These are phyloP conservation scores for Crithidia acanthocephali DNA, from an alignment of 208 protist species.

Conservation along the genomic window DNA sequence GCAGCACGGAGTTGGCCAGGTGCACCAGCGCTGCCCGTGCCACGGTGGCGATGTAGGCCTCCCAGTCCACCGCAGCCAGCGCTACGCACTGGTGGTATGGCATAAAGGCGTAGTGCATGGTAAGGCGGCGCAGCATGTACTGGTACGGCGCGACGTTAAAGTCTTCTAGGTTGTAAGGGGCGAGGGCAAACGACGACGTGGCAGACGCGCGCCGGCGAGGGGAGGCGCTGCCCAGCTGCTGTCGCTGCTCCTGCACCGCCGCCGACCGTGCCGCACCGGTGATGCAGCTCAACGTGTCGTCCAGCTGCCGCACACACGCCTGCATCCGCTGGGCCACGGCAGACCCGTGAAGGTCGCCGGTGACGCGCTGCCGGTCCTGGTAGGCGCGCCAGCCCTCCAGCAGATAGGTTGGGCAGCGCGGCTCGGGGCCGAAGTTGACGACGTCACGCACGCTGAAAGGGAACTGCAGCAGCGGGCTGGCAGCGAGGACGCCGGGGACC, in stretches of 20 bases:
- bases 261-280: not conserved
- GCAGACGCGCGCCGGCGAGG: not conserved
- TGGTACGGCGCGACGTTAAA: slow-evolving; percentile 35
- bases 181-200: slow-evolving; percentile 19
- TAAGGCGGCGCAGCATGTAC: slow-evolving; percentile 33
- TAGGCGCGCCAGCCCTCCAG: slow-evolving; percentile 31
- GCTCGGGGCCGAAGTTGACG: slow-evolving; percentile 35
- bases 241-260: not conserved
- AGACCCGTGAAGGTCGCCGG: slow-evolving; percentile 2
- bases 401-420: slow-evolving; percentile 26
- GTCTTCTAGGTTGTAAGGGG: slow-evolving; percentile 22
- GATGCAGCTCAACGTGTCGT: slow-evolving; percentile 13
- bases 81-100: slow-evolving; percentile 53
- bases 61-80: slow-evolving; percentile 61
- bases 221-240: not conserved
- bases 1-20: slow-evolving; percentile 38
- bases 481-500: slow-evolving; percentile 25
- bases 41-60: slow-evolving; percentile 67
- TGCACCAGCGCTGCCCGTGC: slow-evolving; percentile 49
- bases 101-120: slow-evolving; percentile 30
- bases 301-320: slow-evolving; percentile 23
- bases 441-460: slow-evolving; percentile 29
- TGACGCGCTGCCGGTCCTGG: slow-evolving; percentile 29
- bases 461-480: slow-evolving; percentile 34
- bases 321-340: slow-evolving; percentile 14